A percentile compares a stretch with the other conserved stretches of the same genome.
These are phyloP conservation scores for Histomonas meleagridis DNA, from an alignment of 208 protist species.

Conservation along the genomic window DNA sequence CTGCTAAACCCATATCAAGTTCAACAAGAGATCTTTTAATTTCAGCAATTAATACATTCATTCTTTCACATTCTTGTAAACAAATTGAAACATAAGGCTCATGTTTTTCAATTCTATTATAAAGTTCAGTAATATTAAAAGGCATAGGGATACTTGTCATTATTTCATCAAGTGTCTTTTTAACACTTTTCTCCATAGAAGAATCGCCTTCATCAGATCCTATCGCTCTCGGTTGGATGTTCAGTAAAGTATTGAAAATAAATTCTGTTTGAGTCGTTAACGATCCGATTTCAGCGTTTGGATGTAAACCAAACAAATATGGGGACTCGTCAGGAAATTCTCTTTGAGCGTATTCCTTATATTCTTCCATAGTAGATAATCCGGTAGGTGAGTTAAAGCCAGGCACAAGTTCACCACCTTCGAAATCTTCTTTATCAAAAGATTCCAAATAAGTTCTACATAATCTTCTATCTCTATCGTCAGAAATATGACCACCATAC, in stretches of 20 bases:
- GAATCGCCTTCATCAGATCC: conserved; percentile 61
- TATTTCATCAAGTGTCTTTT: conserved; percentile 55
- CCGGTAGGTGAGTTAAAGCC: conserved; percentile 41
- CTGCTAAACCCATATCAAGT: conserved; percentile 74
- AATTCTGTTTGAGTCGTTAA: conserved; percentile 73
- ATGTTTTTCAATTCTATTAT: conserved; percentile 65
- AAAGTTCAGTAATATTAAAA: conserved; percentile 57
- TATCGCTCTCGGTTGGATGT: conserved; percentile 76
- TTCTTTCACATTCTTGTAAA: conserved; percentile 84
- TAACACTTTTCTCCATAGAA: conserved; percentile 56
- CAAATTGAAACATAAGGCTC: conserved; percentile 85
- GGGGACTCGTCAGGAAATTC: conserved; percentile 72
- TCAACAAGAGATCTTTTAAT: conserved; percentile 76
- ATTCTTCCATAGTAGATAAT: conserved; percentile 69
- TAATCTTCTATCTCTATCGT: conserved; percentile 88
- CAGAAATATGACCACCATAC: conserved; percentile 96
- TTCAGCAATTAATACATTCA: conserved; percentile 79
- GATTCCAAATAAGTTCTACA: conserved; percentile 77
- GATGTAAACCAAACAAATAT: conserved; percentile 86
- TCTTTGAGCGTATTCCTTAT: conserved; percentile 76
- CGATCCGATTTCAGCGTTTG: conserved; percentile 95
- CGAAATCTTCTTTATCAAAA: conserved; percentile 55
- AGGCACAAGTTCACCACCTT: conserved; percentile 39
- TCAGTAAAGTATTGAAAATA: conserved; percentile 83
- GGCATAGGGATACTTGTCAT: conserved; percentile 53